Base-by-base conservation (phyloP, 495 filamentous ascomycete genomes). In the Penicillium paradoxum region DNA sequence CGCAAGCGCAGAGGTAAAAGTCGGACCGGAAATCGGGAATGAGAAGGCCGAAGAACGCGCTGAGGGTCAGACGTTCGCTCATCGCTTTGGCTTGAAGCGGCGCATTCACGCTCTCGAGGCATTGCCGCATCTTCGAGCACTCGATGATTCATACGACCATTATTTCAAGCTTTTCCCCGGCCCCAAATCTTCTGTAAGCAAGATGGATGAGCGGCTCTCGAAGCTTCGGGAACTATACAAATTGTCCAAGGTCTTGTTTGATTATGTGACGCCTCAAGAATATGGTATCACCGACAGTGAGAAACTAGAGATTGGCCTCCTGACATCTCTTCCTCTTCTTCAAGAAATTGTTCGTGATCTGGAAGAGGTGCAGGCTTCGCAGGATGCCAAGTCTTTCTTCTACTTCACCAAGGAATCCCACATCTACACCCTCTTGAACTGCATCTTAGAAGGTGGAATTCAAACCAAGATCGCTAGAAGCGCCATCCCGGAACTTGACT, bases 401-500 rank as follows among this genome's bases (percentile, higher is more conserved):
- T 98, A 98, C 72, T 98, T 98, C 66, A 98, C 93, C 24, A 98
- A 98, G 65, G 93, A 98, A 73, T 93, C 88, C 5, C 93, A 98
- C 60, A 97, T 98, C 58, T 98, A 98, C 72, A 97, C 93, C 15
- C 79, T 98, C 27, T 80, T 98, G 41, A 98, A 98, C 70, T 97
- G 95, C 68, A 97, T 98, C 55, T 76, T 98, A 29, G 93, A 97
- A 72, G 93, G 93, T 55, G 93, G 95, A 30, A 88, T 98, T 55
- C 85, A 90, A 57, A 93, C 91, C 21, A 97, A 97, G 71, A 88
- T 89, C 56, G 85, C 89, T 55, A 83, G 93, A 38, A 88, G 86
- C 62, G 89, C 89, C 25, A 98, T 98, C 57, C 93, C 93, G 0
- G 93, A 98, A 66, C 81, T 98, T 41, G 93, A 98, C 66, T 98